A percentile compares a stretch with the other conserved stretches of the same genome.
Evolutionary conservation across 2,329 filamentous ascomycete species (phyloP).

Genomic region (Xylariaceae sp.): DNA sequence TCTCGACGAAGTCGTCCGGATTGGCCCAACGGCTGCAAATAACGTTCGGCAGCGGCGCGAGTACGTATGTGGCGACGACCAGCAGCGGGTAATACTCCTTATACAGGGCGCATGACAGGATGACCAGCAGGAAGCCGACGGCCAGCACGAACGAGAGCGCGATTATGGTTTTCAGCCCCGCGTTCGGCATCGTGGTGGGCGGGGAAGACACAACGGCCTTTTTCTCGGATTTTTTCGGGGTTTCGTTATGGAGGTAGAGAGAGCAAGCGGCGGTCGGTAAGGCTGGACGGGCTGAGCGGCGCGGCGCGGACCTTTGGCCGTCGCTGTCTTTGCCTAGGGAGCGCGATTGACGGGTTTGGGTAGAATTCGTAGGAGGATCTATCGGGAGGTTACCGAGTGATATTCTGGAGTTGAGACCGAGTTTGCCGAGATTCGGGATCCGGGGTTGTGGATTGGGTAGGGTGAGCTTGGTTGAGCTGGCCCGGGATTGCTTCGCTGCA

Average conservation of each 20-base stretch:
- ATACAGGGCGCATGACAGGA: constrained; percentile 93
- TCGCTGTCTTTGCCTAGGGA: not conserved
- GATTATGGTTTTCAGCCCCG: constrained; percentile 98
- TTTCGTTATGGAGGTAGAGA: not conserved
- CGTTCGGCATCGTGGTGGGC: constrained; percentile 56
- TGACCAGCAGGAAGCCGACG: constrained; percentile 97
- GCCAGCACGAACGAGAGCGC: constrained; percentile 97
- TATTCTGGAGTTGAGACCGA: not conserved
- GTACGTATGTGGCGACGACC: constrained; percentile 89
- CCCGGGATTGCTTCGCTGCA: not conserved
- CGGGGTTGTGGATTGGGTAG: not conserved
- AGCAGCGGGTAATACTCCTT: constrained; percentile 91
- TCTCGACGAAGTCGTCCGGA: constrained; percentile 92
- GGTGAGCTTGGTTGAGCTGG: not conserved
- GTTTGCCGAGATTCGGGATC: too few relatives aligned
- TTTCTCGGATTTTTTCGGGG: not conserved
- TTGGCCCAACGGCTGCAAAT: constrained; percentile 83
- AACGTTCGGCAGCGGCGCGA: constrained; percentile 95
- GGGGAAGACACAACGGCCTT: constrained; percentile 1
- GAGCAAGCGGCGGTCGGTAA: not conserved
- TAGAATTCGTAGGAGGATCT: not conserved
- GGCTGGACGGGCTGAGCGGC: not conserved
- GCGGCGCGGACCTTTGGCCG: not conserved
- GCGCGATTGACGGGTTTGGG: not conserved
- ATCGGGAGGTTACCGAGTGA: not conserved